Conservation (phyloP, 1,284 basidiomycete genomes). For the Dichomitus squalens region DNA sequence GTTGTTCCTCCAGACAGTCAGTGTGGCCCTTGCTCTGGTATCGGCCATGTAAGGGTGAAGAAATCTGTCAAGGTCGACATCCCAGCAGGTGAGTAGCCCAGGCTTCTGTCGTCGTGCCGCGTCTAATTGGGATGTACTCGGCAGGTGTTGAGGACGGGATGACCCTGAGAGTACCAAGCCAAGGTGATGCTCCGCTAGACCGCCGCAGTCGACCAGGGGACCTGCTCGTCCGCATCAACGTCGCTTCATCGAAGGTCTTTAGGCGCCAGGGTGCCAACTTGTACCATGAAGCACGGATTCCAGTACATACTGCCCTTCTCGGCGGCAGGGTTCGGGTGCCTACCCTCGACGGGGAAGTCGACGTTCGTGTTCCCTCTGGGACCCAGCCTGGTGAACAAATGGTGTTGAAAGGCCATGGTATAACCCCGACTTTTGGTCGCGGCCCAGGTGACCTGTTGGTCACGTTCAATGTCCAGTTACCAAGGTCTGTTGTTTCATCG, state of each 20-base stretch:
- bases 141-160: conserved; percentile 96
- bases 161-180: conserved; percentile 83
- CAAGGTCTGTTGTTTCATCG: conserved; percentile 63
- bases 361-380: conserved; percentile 90
- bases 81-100: conserved; percentile 67
- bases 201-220: conserved; percentile 83
- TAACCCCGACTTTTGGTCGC: conserved; percentile 68
- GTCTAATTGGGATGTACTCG: conserved; percentile 10
- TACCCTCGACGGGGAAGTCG: conserved; percentile 94
- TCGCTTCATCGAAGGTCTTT: conserved; percentile 85
- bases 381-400: conserved; percentile 98
- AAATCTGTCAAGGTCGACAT: conserved; percentile 86
- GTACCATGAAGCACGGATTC: conserved; percentile 90
- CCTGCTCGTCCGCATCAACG: conserved; percentile 86
- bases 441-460: conserved; percentile 91
- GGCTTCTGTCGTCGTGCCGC: conserved; percentile 12
- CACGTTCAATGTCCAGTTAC: conserved; percentile 86
- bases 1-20: conserved; percentile 79
- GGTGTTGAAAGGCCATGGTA: conserved; percentile 89
- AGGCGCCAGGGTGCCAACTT: conserved; percentile 91
- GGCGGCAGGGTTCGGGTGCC: conserved; percentile 93
- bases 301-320: conserved; percentile 89
- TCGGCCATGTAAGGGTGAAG: conserved; percentile 85
- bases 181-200: conserved; percentile 85
- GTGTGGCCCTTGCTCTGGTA: conserved; percentile 84